Percentiles rank a stretch among this genome's conserved stretches.
Conservation (phyloP, 768 basidiomycete species). For the Mycena filopes region DNA sequence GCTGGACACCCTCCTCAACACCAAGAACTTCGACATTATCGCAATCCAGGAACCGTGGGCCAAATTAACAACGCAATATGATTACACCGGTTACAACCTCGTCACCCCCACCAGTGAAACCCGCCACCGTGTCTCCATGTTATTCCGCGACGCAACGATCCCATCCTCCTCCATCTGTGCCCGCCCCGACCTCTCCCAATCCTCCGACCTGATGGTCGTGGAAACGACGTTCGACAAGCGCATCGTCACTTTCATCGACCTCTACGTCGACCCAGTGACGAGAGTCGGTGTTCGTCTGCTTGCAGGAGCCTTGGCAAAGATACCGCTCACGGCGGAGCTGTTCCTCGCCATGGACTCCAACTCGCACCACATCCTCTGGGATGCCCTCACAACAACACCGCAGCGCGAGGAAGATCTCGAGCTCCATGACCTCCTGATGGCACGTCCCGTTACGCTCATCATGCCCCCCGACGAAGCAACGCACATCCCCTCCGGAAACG, state of each 20-base stretch:
- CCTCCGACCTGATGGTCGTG: neutral
- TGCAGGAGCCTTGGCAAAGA: neutral
- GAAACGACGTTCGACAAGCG: neutral
- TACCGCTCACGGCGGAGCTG: too few species aligned
- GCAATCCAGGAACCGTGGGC: constrained; percentile 7
- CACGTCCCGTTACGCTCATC: neutral
- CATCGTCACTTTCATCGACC: neutral
- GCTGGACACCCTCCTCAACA: neutral
- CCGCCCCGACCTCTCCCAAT: constrained; percentile 1
- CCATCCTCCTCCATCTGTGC: neutral
- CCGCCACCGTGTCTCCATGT: neutral
- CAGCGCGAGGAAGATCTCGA: neutral
- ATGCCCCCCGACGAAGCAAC: neutral
- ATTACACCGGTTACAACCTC: neutral
- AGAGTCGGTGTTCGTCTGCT: neutral
- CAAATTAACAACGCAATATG: neutral
- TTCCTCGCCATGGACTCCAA: neutral
- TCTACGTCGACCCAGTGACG: neutral
- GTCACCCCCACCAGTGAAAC: neutral
- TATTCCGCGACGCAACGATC: constrained; percentile 3
- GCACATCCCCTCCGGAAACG: neutral
- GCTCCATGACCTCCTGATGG: neutral
- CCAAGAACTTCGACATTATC: neutral
- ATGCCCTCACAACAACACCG: neutral
- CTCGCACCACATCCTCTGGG: constrained; percentile 1